A percentile compares a stretch with the other conserved stretches of the same genome.
Evolutionary conservation across 148 eudicot genomes (phyloP).

Genomic region (Amaranthus palmeri): DNA sequence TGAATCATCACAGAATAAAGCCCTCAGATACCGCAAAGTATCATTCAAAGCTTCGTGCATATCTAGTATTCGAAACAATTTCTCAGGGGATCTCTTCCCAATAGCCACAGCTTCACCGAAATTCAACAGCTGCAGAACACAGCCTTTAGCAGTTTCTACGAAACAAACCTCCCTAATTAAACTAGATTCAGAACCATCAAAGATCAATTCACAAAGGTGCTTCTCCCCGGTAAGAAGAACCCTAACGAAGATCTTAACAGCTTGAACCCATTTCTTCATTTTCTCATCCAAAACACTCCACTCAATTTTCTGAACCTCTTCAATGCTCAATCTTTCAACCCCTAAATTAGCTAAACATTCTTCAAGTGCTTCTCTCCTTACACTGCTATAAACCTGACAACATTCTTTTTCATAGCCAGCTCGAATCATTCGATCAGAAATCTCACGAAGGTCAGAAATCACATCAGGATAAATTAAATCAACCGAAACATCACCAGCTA

Average conservation of each 20-base stretch:
- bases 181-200: conserved; percentile 40
- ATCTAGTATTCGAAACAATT: conserved; percentile 75
- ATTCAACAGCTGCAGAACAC: conserved; percentile 72
- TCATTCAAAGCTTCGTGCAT: conserved; percentile 74
- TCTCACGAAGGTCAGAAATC: conserved; percentile 51
- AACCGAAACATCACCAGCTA: conserved; percentile 47
- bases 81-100: conserved; percentile 73
- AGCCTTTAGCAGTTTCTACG: conserved; percentile 63
- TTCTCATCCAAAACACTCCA: conserved; percentile 69
- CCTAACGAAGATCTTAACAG: conserved; percentile 59
- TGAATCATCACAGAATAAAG: conserved; percentile 51
- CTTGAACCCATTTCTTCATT: conserved; percentile 79
- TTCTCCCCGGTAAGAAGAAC: conserved; percentile 60
- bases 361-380: conserved; percentile 60
- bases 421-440: conserved; percentile 75
- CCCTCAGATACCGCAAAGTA: conserved; percentile 49
- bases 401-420: conserved; percentile 86
- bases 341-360: conserved; percentile 62
- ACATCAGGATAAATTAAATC: conserved; percentile 58
- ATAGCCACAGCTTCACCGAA: conserved; percentile 85
- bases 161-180: conserved; percentile 72
- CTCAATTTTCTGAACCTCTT: conserved; percentile 79
- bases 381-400: conserved; percentile 69
- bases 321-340: conserved; percentile 70
- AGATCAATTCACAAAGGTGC: conserved; percentile 61